Evolutionary conservation across 2,329 filamentous ascomycete species (phyloP), one percentile per base, ranked within the genome.

Genomic region (Colletotrichum euphorbiae): DNA sequence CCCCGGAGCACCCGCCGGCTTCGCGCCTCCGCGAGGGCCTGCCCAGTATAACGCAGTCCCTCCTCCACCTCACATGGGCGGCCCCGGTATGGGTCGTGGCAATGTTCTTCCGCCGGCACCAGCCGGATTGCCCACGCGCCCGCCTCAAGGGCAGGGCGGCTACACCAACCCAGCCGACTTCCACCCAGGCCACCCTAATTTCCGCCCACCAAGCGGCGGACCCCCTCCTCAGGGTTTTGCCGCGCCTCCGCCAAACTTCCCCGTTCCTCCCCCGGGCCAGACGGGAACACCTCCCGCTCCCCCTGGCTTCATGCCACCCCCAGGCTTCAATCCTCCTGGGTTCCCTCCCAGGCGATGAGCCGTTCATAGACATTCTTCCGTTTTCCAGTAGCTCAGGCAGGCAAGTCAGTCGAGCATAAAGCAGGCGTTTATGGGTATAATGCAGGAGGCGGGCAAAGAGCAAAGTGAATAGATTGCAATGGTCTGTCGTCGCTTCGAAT

Each of bases 41-140:
- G 74, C 80, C 6, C 75, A 77, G 7, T 81, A 80, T 67, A 77
- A 73, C 42, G 62, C 54, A 24, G 65, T 67, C 12, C 69, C 70
- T 7, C 61, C 69, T 54, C 70, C 66, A 15, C 61, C 46, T 15
- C 24, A 24, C 55, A 61, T 61, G 51, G 52, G 67, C 31, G 69
- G 57, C 9, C 65, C 60, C n/a, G 62, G 67, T 17, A 19, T 28
- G 9, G 71, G 73, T 33, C 75, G 77, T 13, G 74, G 74, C n/a
- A 70, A 75, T 2, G 74, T 73, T 11, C 80, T 86, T 2, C 84
- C 84, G 0, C 81, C 84, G 8, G 80, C 84, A 0, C 84, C 84
- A 0, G 81, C 83, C 1, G 85, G 84, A 1, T 77, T 87, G 3
- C 84, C 85, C 0, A 82, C 84, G 0, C 78, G 84, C 15, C 84